These are phyloP conservation scores for Ustilago crameri DNA, from an alignment of 1,284 basidiomycete genomes.

Conservation along the genomic window DNA sequence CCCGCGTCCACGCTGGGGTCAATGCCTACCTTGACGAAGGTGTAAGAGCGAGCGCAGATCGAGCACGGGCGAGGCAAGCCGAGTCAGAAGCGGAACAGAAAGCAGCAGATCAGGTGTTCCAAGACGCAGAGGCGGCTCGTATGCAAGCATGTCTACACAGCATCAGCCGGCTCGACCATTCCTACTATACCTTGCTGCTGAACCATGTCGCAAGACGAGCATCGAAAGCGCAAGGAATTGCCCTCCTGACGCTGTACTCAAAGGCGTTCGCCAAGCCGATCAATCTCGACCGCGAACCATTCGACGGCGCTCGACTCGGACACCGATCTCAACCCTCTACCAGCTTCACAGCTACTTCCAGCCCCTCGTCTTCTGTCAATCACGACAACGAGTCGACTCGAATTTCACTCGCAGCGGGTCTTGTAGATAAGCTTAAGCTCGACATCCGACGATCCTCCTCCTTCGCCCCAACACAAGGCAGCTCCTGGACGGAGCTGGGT, in stretches of 20 bases:
- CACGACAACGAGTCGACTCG: background rate
- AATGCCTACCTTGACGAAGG: slow-evolving; percentile 14
- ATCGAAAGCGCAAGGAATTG: slow-evolving; percentile 89
- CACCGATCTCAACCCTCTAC: background rate
- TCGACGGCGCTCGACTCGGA: slow-evolving; percentile 6
- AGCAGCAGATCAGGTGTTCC: background rate
- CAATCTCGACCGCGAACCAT: slow-evolving; percentile 23
- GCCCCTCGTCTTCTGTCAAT: background rate
- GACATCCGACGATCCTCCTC: slow-evolving; percentile 39
- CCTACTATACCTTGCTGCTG: slow-evolving; percentile 86
- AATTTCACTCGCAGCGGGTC: slow-evolving; percentile 11
- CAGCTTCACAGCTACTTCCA: background rate
- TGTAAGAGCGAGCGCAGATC: slow-evolving; percentile 1
- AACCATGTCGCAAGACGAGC: slow-evolving; percentile 89
- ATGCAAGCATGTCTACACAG: slow-evolving; percentile 19
- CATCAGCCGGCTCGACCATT: slow-evolving; percentile 73
- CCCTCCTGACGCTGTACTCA: slow-evolving; percentile 86
- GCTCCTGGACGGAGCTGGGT: background rate
- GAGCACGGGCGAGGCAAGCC: background rate
- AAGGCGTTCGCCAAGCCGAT: slow-evolving; percentile 46
- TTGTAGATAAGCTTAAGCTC: slow-evolving; percentile 32
- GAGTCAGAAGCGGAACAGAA: background rate
- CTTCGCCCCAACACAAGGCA: background rate
- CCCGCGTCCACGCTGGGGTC: slow-evolving; percentile 69
- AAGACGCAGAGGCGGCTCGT: background rate